Evolutionary conservation across 2,329 filamentous ascomycete species (phyloP), one percentile per base, ranked within the genome.

Genomic region (Furcasterigmium furcatum): DNA sequence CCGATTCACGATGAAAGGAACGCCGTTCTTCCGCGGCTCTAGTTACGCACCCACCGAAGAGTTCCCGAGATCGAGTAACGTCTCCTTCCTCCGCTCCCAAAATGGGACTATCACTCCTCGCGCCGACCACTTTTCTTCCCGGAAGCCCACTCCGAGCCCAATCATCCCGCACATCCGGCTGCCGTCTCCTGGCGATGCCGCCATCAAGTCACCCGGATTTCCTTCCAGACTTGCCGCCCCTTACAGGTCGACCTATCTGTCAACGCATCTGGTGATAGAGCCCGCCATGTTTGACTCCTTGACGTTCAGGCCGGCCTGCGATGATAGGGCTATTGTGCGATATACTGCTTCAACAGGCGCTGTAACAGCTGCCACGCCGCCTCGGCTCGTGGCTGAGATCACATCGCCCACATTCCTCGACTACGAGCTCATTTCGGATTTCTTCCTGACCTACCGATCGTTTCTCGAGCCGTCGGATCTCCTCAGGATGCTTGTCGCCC

Each of bases 341-440:
- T 96, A 95, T 63, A 84, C 88, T 16, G 65, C 83, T 3, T 70
- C 74, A 4, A 82, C 81, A 10, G 83, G 84, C 41, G 80, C 89
- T 35, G 91, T 99, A 18, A 85, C 85, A 24, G 94, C 94, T 27
- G 94, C 94, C 13, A 96, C 91, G 0, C 91, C 92, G 2, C 85
- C 91, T 4, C 85, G 94, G 12, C 82, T 99, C 30, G 88, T 99
- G 41, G 91, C 92, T 12, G 91, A 99, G 67, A 96, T 99, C 52
- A 97, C 94, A 0, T 97, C 94, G 1, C 90, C 94, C 14, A 91
- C 84, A 41, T 96, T 97, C 61, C 82, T 99, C 59, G 92, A 99
- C 64, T 99, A 99, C 63, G 92, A 97, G 58, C 77, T 99, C 5
- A 81, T 99, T 5, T 97, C 94, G 1, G 94, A 99, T 64, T 99